phyloP scores from a whole-genome alignment of 148 eudicot genomes.

The Selenicereus undatus region DNA sequence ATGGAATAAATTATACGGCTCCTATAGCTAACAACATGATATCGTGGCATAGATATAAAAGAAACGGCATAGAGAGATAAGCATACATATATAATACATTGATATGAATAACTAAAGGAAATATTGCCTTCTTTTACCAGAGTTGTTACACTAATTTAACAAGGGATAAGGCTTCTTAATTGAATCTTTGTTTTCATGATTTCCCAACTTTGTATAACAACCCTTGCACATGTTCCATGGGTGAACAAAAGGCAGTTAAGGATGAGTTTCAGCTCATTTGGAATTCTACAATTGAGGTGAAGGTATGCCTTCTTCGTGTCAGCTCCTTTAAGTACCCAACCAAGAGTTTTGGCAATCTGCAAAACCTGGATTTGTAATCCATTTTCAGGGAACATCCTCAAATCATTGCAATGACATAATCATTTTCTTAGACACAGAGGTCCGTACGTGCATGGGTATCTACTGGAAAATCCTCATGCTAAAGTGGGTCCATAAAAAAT shows the following conservation, averaged over 20 bases:
- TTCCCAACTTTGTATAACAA: constrained; percentile 45
- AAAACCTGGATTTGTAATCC: constrained; percentile 44
- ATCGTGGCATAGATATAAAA: no score
- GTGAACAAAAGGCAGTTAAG: constrained; percentile 80
- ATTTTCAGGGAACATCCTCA: constrained; percentile 4
- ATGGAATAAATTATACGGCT: no score
- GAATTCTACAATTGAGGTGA: constrained; percentile 74
- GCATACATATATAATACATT: neutral
- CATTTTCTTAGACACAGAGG: neutral
- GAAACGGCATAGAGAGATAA: no score
- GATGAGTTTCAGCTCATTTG: constrained; percentile 66
- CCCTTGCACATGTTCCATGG: constrained; percentile 74
- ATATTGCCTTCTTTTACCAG: constrained; percentile 12
- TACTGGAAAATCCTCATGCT: constrained; percentile 81
- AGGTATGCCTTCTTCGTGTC: constrained; percentile 70
- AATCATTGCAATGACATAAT: neutral
- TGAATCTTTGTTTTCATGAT: constrained; percentile 37
- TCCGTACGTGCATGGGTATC: constrained; percentile 69
- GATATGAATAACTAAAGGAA: neutral
- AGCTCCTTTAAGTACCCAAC: constrained; percentile 74
- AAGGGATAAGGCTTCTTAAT: constrained; percentile 48
- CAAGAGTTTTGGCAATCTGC: constrained; percentile 70
- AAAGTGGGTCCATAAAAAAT: no score
- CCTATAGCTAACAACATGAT: no score
- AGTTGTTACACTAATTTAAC: constrained; percentile 38